These are phyloP conservation scores for Colletotrichum sp. DNA, from an alignment of 2,329 filamentous ascomycete species.

Conservation along the genomic window DNA sequence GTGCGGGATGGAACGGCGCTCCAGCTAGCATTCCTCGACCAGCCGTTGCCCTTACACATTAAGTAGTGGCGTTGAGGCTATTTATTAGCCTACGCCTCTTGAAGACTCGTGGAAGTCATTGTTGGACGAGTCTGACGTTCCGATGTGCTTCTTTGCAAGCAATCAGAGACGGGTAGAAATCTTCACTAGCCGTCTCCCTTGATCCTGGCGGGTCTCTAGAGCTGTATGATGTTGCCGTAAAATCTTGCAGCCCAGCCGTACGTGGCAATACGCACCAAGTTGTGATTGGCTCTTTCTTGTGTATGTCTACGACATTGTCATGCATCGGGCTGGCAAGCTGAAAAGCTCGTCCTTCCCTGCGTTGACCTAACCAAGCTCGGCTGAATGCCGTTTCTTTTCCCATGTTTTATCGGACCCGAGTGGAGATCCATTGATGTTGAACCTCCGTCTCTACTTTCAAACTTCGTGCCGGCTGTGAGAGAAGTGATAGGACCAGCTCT, in stretches of 20 bases:
- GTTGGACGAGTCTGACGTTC: background rate
- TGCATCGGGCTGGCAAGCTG: background rate
- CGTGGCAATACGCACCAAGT: background rate
- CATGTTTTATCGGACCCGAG: background rate
- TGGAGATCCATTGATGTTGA: background rate
- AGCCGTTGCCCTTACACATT: conserved; percentile 2
- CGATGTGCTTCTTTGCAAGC: background rate
- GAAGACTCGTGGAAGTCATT: background rate
- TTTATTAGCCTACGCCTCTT: background rate
- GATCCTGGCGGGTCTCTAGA: conserved; percentile 3
- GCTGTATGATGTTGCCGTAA: background rate
- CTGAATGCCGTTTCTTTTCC: conserved; percentile 11
- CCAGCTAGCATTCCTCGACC: background rate
- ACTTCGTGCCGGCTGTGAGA: background rate
- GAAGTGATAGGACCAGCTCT: background rate
- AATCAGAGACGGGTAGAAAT: background rate
- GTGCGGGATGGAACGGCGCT: background rate
- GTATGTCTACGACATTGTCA: conserved; percentile 15
- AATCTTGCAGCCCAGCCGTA: background rate
- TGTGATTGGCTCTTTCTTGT: background rate
- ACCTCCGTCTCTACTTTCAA: background rate
- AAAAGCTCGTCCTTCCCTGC: background rate
- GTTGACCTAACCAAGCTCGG: background rate
- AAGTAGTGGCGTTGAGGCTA: background rate
- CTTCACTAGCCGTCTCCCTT: background rate